Conservation (phyloP, 139 green algal species). For the Coelastrella sp. region DNA sequence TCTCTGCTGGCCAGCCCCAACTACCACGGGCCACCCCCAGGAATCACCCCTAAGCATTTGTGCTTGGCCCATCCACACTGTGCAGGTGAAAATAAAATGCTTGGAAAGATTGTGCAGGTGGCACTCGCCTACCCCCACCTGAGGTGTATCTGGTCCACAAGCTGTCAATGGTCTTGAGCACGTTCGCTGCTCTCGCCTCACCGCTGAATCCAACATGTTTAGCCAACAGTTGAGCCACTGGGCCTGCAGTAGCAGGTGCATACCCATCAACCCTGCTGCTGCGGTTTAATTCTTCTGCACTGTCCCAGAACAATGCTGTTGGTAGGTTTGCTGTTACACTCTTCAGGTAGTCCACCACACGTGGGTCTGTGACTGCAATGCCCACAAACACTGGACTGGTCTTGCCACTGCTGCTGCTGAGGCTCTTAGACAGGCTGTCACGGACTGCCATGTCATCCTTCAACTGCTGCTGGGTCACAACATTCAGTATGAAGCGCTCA, state of each 20-base stretch:
- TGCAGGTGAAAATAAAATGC: no score
- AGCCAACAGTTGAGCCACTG: slow-evolving; percentile 25
- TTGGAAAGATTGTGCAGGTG: neutral
- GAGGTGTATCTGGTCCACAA: slow-evolving; percentile 65
- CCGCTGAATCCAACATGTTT: neutral
- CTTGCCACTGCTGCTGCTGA: slow-evolving; percentile 6
- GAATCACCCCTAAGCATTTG: neutral
- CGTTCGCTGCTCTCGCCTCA: slow-evolving; percentile 30
- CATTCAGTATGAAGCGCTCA: slow-evolving; percentile 53
- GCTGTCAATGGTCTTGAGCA: slow-evolving; percentile 52
- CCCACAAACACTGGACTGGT: neutral
- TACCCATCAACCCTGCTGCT: slow-evolving; percentile 39
- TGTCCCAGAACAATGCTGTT: slow-evolving; percentile 45
- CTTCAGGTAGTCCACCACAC: neutral
- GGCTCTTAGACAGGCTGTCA: neutral
- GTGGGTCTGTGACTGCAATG: slow-evolving; percentile 2
- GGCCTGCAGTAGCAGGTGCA: slow-evolving; percentile 35
- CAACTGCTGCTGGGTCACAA: slow-evolving; percentile 51
- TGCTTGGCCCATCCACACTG: no score
- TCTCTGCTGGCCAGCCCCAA: no score
- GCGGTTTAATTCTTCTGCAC: neutral
- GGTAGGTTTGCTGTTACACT: neutral
- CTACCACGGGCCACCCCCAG: no score
- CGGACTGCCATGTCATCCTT: neutral
- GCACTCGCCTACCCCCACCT: neutral